Evolutionary conservation across 352 stramenopile genomes (phyloP).

Genomic region (Pythium aphanidermatum): DNA sequence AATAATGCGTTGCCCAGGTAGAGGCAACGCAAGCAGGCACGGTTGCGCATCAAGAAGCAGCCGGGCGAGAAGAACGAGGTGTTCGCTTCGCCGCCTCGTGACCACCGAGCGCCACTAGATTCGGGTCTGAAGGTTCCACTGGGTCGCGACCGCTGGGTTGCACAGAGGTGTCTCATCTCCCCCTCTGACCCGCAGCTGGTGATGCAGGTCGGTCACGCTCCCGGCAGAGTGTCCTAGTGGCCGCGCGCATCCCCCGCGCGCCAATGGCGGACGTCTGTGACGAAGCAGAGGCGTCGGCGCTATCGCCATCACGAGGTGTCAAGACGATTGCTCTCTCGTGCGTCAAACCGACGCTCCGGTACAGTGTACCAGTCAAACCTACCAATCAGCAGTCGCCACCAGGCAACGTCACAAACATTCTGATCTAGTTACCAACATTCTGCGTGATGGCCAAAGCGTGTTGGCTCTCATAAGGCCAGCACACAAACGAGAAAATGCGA

Average conservation of each 20-base stretch:
- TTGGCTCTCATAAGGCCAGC: too few species aligned
- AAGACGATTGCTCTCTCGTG: too few species aligned
- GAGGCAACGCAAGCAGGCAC: too few species aligned
- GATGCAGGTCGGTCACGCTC: constrained; percentile 7
- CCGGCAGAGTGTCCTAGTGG: constrained; percentile 9
- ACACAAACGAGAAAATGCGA: too few species aligned
- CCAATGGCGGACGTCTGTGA: constrained; percentile 5
- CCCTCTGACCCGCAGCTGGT: background rate
- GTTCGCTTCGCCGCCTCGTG: background rate
- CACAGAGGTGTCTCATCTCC: constrained; percentile 6
- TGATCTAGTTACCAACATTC: too few species aligned
- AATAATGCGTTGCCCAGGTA: too few species aligned
- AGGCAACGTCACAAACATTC: too few species aligned
- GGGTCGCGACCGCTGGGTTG: background rate
- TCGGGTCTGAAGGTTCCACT: constrained; percentile 12
- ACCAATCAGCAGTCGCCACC: too few species aligned
- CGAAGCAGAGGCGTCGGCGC: background rate
- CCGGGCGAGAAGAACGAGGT: background rate
- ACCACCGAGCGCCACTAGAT: constrained; percentile 3
- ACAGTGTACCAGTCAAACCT: too few species aligned
- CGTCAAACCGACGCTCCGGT: too few species aligned
- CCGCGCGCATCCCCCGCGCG: background rate
- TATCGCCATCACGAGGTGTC: too few species aligned
- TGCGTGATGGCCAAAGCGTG: too few species aligned
- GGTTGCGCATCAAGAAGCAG: background rate